Percentiles rank a stretch among this genome's conserved stretches.
These are phyloP conservation scores for Leucoagaricus sp. DNA, from an alignment of 1,284 basidiomycete genomes.

Conservation along the genomic window DNA sequence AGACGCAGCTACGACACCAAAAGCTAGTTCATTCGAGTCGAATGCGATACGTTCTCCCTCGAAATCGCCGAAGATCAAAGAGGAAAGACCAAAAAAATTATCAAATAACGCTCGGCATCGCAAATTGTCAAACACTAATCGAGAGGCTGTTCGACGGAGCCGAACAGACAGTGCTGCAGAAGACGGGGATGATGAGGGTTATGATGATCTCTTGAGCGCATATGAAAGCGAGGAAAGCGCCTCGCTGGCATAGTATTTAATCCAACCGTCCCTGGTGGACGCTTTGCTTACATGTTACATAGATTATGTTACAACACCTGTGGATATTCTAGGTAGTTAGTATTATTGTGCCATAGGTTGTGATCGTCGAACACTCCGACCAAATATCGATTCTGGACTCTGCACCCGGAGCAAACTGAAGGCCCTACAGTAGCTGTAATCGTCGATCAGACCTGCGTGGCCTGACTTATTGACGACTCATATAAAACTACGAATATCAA, in stretches of 20 bases:
- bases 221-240: constrained; percentile 68
- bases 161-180: constrained; percentile 61
- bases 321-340: not conserved
- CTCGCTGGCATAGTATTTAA: not conserved
- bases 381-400: no score
- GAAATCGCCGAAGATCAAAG: constrained; percentile 33
- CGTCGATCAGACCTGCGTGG: no score
- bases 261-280: not conserved
- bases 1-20: constrained; percentile 56
- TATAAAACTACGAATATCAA: no score
- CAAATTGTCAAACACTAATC: constrained; percentile 48
- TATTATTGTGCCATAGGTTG: not conserved
- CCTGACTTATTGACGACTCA: no score
- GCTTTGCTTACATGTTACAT: not conserved
- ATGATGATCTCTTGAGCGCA: constrained; percentile 73
- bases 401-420: no score
- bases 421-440: no score
- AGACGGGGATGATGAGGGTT: constrained; percentile 78
- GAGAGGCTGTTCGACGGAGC: constrained; percentile 31
- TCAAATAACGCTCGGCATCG: constrained; percentile 39
- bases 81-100: constrained; percentile 38
- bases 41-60: constrained; percentile 21
- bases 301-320: not conserved
- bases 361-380: no score
- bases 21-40: constrained; percentile 47